A percentile compares a stretch with the other conserved stretches of the same genome.
Conservation (phyloP, 2,329 filamentous ascomycete genomes). For the Verticillium zaregamsianum region DNA sequence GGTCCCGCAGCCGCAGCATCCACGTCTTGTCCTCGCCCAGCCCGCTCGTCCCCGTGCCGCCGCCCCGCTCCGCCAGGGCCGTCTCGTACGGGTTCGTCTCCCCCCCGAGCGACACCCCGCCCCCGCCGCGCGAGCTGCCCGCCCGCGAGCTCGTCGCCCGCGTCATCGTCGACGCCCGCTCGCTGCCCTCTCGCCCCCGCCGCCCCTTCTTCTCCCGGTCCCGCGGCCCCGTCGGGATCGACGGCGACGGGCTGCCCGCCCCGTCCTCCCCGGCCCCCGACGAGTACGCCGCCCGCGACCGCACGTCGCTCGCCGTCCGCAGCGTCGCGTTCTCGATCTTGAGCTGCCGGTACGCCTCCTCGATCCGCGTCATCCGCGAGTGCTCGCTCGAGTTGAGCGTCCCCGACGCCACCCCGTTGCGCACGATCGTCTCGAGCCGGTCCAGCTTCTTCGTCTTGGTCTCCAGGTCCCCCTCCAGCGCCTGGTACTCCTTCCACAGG, state of each 20-base stretch:
- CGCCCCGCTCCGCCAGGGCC: slow-evolving; percentile 26
- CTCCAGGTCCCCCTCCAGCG: slow-evolving; percentile 76
- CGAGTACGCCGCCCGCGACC: slow-evolving; percentile 43
- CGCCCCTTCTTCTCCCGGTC: slow-evolving; percentile 23
- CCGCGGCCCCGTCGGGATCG: slow-evolving; percentile 50
- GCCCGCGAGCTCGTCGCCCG: slow-evolving; percentile 20
- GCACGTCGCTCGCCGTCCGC: slow-evolving; percentile 56
- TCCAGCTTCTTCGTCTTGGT: slow-evolving; percentile 81
- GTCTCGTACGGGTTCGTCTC: slow-evolving; percentile 10
- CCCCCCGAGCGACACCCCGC: neutral
- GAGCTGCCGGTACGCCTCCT: slow-evolving; percentile 58
- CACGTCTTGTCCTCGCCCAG: slow-evolving; percentile 65
- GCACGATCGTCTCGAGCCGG: slow-evolving; percentile 74
- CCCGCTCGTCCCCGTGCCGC: slow-evolving; percentile 19
- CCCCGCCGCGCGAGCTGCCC: slow-evolving; percentile 4
- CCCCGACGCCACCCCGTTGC: slow-evolving; percentile 55
- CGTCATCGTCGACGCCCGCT: slow-evolving; percentile 22
- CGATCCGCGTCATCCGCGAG: slow-evolving; percentile 47
- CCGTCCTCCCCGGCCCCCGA: slow-evolving; percentile 28
- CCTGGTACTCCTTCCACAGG: slow-evolving; percentile 86
- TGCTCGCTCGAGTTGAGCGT: slow-evolving; percentile 39
- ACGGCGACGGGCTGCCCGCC: slow-evolving; percentile 47
- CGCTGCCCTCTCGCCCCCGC: slow-evolving; percentile 6
- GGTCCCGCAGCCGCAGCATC: slow-evolving; percentile 79
- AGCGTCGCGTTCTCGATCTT: slow-evolving; percentile 68